Conservation (phyloP, 441 rosid genomes). For the Eruca vesicaria region DNA sequence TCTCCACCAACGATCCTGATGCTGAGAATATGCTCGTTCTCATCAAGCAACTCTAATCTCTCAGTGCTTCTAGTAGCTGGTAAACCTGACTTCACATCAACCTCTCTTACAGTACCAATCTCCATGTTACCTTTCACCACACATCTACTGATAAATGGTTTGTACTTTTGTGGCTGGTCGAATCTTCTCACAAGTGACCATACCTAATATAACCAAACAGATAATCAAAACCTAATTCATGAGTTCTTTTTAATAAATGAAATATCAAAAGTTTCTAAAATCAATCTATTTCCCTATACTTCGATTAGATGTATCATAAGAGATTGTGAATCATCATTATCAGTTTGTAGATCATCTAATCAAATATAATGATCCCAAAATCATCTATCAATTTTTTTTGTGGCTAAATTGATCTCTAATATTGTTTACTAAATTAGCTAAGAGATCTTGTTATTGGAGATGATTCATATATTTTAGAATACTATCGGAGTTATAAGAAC, state of each 20-base stretch:
- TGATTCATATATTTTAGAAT: too few species aligned
- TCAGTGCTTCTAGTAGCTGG: conserved; percentile 78
- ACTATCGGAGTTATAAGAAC: too few species aligned
- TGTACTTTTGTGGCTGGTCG: conserved; percentile 73
- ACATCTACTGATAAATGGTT: conserved; percentile 69
- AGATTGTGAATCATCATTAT: too few species aligned
- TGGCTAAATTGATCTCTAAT: too few species aligned
- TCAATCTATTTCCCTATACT: neutral
- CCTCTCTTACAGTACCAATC: conserved; percentile 73
- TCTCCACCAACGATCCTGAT: conserved; percentile 70
- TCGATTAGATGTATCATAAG: neutral
- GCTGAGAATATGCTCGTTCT: conserved; percentile 61
- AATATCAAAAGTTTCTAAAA: neutral
- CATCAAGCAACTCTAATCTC: conserved; percentile 67
- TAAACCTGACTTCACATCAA: conserved; percentile 69
- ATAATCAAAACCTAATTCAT: neutral
- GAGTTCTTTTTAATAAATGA: neutral
- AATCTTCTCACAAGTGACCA: conserved; percentile 73
- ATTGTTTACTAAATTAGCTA: too few species aligned
- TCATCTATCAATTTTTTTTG: too few species aligned
- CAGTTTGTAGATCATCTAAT: neutral
- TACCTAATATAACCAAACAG: conserved; percentile 39
- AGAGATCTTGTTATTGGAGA: too few species aligned
- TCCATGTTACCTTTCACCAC: conserved; percentile 58
- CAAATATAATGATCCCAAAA: neutral